Evolutionary conservation across 2,329 filamentous ascomycete species (phyloP).

Genomic region (Periglandula ipomoeae): DNA sequence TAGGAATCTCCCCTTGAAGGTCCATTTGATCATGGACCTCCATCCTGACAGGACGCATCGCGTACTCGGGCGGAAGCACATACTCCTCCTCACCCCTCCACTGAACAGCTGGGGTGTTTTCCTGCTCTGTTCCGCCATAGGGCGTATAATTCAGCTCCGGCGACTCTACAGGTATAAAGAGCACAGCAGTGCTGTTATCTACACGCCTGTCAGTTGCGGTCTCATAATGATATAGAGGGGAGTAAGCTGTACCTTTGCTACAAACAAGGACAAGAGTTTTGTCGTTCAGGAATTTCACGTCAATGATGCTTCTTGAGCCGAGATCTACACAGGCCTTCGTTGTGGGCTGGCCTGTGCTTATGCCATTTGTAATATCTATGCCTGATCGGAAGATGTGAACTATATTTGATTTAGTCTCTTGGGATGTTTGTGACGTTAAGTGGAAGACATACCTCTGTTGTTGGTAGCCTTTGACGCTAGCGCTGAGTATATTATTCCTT

Average conservation of each 20-base stretch:
- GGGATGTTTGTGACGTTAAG: background rate
- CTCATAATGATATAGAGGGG: background rate
- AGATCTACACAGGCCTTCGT: conserved; percentile 33
- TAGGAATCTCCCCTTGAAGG: conserved; percentile 36
- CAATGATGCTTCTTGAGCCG: conserved; percentile 37
- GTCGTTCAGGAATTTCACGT: conserved; percentile 61
- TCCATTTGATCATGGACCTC: conserved; percentile 37
- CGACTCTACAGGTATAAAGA: conserved; percentile 28
- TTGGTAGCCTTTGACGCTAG: conserved; percentile 28
- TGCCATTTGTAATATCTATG: conserved; percentile 47
- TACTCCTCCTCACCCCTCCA: conserved; percentile 14
- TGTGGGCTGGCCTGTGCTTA: conserved; percentile 38
- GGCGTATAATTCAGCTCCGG: conserved; percentile 26
- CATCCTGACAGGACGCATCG: conserved; percentile 36
- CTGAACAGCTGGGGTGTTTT: conserved; percentile 6
- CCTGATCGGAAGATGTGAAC: conserved; percentile 49
- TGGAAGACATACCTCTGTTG: conserved; percentile 24
- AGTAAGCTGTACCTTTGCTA: conserved; percentile 25
- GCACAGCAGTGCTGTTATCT: conserved; percentile 20
- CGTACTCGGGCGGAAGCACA: conserved; percentile 18
- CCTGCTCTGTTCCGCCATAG: conserved; percentile 19
- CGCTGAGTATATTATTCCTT: conserved; percentile 30
- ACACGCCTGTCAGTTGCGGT: background rate
- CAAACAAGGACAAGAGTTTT: conserved; percentile 50
- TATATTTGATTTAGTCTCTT: conserved; percentile 16